These are phyloP conservation scores for Bruguiera hainesii DNA, from an alignment of 441 rosid species.

Conservation along the genomic window DNA sequence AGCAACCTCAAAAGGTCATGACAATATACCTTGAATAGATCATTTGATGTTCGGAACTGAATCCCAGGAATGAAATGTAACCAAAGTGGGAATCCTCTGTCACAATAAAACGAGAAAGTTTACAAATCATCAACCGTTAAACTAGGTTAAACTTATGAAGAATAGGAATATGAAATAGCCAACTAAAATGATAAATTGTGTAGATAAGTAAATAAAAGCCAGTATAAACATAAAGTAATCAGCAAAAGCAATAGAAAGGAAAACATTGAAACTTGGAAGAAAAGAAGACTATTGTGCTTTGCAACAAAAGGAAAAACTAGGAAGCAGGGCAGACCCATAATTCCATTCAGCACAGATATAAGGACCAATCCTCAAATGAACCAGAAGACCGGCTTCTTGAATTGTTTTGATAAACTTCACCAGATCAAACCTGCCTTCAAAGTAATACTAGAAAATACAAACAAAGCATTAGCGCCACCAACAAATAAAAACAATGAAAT, in stretches of 20 bases:
- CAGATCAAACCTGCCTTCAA: constrained; percentile 67
- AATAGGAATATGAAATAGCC: neutral
- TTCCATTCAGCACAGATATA: constrained; percentile 81
- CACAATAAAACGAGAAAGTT: neutral
- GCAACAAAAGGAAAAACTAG: neutral
- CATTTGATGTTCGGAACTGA: constrained; percentile 57
- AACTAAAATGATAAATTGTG: neutral
- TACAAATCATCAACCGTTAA: constrained; percentile 4
- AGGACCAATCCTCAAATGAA: constrained; percentile 70
- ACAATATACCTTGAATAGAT: constrained; percentile 39
- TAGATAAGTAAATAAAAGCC: neutral
- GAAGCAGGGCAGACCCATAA: constrained; percentile 42
- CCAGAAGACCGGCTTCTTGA: constrained; percentile 60
- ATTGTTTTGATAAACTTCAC: constrained; percentile 55
- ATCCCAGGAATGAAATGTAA: constrained; percentile 70
- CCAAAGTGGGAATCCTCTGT: constrained; percentile 71
- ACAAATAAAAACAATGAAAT: neutral
- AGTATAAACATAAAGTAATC: neutral
- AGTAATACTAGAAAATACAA: constrained; percentile 40
- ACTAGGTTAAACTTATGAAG: no score
- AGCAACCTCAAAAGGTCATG: neutral
- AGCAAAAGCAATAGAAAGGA: neutral
- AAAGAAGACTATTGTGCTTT: neutral
- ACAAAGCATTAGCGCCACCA: constrained; percentile 1
- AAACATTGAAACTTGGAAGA: neutral